These are phyloP conservation scores for Epichloe elymi DNA, from an alignment of 2,329 filamentous ascomycete genomes.

Conservation along the genomic window DNA sequence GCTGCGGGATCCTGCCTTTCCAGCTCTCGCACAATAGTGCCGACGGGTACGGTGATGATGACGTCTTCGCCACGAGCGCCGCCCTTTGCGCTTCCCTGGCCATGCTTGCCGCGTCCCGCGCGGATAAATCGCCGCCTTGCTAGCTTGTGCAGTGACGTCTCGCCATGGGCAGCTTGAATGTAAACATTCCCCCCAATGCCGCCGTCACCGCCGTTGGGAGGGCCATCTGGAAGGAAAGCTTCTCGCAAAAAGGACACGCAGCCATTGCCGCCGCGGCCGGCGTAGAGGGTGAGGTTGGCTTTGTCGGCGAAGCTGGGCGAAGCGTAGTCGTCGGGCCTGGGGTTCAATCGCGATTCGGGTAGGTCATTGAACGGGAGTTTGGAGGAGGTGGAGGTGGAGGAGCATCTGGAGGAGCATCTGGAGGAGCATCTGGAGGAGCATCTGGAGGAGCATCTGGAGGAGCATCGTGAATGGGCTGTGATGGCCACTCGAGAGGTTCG, in stretches of 20 bases:
- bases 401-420: slow-evolving; percentile 3
- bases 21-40: slow-evolving; percentile 78
- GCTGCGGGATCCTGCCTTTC: slow-evolving; percentile 63
- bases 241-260: slow-evolving; percentile 92
- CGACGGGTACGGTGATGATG: slow-evolving; percentile 80
- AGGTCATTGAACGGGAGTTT: slow-evolving; percentile 23
- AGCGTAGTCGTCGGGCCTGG: slow-evolving; percentile 71
- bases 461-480: not conserved
- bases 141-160: slow-evolving; percentile 89
- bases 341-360: slow-evolving; percentile 55
- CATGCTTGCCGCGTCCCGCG: slow-evolving; percentile 63
- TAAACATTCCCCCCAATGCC: slow-evolving; percentile 95
- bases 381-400: slow-evolving; percentile 8
- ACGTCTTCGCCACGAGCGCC: slow-evolving; percentile 79
- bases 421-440: slow-evolving; percentile 3
- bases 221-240: slow-evolving; percentile 77
- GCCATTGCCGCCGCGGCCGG: slow-evolving; percentile 75
- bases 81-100: slow-evolving; percentile 58
- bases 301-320: slow-evolving; percentile 77
- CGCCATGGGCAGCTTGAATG: slow-evolving; percentile 81
- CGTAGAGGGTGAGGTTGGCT: slow-evolving; percentile 62
- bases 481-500: not conserved
- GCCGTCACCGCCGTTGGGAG: slow-evolving; percentile 88
- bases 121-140: slow-evolving; percentile 62
- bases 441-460: slow-evolving; percentile 4